Evolutionary conservation across 345 rosid genomes (phyloP).

Genomic region (Odontarrhena argentea): DNA sequence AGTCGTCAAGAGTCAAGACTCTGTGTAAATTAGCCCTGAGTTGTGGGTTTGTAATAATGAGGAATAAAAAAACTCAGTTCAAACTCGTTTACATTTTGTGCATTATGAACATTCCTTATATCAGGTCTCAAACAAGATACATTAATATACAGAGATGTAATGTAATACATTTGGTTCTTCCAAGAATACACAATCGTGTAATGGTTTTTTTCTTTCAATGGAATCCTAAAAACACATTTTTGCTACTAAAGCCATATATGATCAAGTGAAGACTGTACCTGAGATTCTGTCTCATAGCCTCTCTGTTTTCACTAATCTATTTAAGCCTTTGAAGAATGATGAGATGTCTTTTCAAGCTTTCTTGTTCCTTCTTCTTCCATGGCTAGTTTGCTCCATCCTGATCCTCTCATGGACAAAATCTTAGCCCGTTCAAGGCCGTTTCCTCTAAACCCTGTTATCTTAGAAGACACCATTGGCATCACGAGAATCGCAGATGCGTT

Average conservation of each 20-base stretch:
- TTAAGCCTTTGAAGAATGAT: constrained; percentile 40
- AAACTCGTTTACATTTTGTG: constrained; percentile 26
- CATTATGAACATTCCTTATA: neutral
- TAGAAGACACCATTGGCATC: constrained; percentile 98
- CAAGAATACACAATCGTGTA: constrained; percentile 40
- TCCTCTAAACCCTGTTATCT: constrained; percentile 85
- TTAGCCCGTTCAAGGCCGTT: constrained; percentile 63
- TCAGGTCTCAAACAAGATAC: constrained; percentile 22
- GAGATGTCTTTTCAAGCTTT: constrained; percentile 41
- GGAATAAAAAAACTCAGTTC: constrained; percentile 8
- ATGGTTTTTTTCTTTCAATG: neutral
- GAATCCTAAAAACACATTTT: constrained; percentile 18
- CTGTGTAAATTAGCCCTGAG: constrained; percentile 25
- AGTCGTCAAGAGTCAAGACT: neutral
- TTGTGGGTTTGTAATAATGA: constrained; percentile 34
- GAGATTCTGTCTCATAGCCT: constrained; percentile 27
- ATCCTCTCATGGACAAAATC: constrained; percentile 62
- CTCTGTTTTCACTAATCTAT: constrained; percentile 31
- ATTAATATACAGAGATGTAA: constrained; percentile 34
- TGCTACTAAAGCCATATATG: constrained; percentile 31
- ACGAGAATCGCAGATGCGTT: constrained; percentile 95
- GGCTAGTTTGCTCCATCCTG: constrained; percentile 62
- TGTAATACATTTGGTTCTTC: constrained; percentile 37
- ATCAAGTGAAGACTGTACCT: constrained; percentile 33
- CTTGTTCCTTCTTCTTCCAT: constrained; percentile 45